These are phyloP conservation scores for Brasenia schreberi DNA, from an alignment of 164 flowering plant species.

Conservation along the genomic window DNA sequence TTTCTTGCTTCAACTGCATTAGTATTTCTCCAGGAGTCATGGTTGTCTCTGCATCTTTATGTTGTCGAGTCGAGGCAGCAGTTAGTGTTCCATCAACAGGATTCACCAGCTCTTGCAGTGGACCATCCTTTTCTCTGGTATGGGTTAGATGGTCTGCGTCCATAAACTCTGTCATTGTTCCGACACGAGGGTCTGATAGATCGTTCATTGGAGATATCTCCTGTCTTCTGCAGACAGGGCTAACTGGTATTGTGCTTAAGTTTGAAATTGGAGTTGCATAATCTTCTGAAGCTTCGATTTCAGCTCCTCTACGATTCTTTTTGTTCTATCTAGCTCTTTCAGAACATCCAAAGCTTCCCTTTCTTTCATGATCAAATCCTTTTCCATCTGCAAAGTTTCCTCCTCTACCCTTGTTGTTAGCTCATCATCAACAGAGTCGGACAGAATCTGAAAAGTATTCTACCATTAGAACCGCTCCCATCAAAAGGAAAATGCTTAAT, in stretches of 20 bases:
- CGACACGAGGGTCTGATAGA: neutral
- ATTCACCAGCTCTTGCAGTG: neutral
- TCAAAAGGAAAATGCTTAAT: neutral
- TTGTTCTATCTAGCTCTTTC: slow-evolving; percentile 69
- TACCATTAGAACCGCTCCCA: neutral
- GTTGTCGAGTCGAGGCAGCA: slow-evolving; percentile 18
- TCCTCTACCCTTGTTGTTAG: neutral
- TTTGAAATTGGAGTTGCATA: slow-evolving; percentile 6
- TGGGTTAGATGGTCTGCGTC: too few species aligned
- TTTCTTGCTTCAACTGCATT: slow-evolving; percentile 76
- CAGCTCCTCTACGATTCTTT: slow-evolving; percentile 47
- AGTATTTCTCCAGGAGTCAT: slow-evolving; percentile 30
- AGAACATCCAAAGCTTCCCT: slow-evolving; percentile 71
- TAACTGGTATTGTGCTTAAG: slow-evolving; percentile 5
- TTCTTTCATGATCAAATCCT: slow-evolving; percentile 64
- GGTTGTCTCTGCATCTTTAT: too few species aligned
- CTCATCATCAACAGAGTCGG: neutral
- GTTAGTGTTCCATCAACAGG: slow-evolving; percentile 8
- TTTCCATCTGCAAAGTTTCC: slow-evolving; percentile 36
- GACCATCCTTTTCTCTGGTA: too few species aligned
- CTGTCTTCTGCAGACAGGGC: neutral
- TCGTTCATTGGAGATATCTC: neutral
- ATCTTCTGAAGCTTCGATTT: slow-evolving; percentile 36
- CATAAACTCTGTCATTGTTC: neutral
- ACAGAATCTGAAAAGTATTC: neutral